These are phyloP conservation scores for Aspergillus tamarii DNA, from an alignment of 2,329 filamentous ascomycete species.

Conservation along the genomic window DNA sequence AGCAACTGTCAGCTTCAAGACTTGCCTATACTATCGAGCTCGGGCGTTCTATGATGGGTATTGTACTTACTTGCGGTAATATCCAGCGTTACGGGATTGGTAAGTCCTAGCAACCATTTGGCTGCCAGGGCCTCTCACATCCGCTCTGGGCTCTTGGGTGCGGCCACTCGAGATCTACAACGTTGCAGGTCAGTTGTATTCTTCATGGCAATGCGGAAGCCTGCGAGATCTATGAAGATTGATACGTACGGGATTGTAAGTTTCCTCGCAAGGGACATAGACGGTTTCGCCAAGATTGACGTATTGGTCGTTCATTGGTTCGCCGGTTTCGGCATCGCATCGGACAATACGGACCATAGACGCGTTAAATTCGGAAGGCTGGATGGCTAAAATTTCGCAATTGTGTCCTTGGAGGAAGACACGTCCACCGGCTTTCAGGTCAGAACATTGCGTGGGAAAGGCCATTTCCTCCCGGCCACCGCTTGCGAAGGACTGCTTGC, in stretches of 20 bases:
- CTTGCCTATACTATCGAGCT: too few species aligned
- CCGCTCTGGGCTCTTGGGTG: neutral
- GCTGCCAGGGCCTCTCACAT: neutral
- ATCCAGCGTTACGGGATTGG: neutral
- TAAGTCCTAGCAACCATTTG: neutral
- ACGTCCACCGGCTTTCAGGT: neutral
- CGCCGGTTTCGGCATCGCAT: neutral
- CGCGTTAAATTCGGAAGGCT: too few species aligned
- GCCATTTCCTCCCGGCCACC: neutral
- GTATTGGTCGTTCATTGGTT: neutral
- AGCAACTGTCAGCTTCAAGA: neutral
- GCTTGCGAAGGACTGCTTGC: neutral
- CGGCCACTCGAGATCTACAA: neutral
- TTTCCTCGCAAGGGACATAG: neutral
- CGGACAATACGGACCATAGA: neutral
- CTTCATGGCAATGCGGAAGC: neutral
- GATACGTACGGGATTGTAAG: neutral
- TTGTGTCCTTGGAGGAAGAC: neutral
- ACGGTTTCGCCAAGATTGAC: neutral
- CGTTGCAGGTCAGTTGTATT: neutral
- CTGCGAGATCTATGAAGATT: neutral
- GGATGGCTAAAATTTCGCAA: neutral
- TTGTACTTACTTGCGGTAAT: neutral
- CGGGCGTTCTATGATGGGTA: neutral
- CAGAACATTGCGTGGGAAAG: neutral